phyloP scores from a whole-genome alignment of 2,329 filamentous ascomycete genomes.

The Pestalotiopsis sp. region DNA sequence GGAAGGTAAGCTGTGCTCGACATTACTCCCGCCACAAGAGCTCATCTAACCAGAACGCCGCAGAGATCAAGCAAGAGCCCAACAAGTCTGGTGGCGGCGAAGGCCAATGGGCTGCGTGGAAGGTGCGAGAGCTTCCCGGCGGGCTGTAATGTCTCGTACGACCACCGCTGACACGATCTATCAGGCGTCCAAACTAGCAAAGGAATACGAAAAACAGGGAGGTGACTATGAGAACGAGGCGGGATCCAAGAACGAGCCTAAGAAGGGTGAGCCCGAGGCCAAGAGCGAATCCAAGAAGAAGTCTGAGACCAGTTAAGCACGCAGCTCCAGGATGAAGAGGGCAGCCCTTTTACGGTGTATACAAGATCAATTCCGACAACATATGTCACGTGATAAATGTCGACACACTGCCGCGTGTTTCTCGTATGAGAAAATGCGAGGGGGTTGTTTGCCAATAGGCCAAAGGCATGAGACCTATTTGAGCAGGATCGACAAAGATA shows the following conservation, averaged over 20 bases:
- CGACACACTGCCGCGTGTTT: too few species aligned
- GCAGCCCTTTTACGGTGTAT: too few species aligned
- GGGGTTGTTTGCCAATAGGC: too few species aligned
- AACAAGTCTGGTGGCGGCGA: conserved; percentile 42
- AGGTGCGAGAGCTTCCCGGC: conserved; percentile 22
- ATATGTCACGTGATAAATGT: background rate
- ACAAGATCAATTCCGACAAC: background rate
- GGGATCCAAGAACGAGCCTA: conserved; percentile 39
- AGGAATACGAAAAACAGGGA: conserved; percentile 44
- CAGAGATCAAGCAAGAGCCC: conserved; percentile 43
- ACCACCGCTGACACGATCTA: background rate
- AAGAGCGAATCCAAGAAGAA: conserved; percentile 17
- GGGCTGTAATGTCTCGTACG: background rate
- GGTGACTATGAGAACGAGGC: conserved; percentile 42
- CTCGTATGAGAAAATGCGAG: too few species aligned
- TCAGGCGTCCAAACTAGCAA: conserved; percentile 38
- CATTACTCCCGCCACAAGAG: background rate
- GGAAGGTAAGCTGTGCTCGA: conserved; percentile 25
- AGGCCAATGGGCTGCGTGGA: conserved; percentile 40
- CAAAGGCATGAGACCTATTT: too few species aligned
- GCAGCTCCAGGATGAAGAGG: background rate
- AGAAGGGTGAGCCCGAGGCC: conserved; percentile 21
- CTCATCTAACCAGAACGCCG: background rate
- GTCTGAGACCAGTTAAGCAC: background rate
- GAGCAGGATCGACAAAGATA: too few species aligned